phyloP scores from a whole-genome alignment of 1,284 basidiomycete species.

The Ceratobasidium sp. region DNA sequence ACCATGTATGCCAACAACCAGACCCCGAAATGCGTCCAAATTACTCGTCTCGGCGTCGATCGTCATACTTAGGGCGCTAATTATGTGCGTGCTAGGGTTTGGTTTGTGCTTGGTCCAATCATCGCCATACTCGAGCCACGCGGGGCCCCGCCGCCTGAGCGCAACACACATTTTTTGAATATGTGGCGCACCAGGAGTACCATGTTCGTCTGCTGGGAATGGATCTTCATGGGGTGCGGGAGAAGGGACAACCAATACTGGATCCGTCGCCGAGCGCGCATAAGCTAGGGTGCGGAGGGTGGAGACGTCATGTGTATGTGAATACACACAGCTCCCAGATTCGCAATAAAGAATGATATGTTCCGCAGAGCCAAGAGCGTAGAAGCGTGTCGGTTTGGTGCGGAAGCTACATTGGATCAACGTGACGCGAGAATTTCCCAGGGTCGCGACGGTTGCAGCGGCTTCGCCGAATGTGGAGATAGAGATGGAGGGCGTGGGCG shows the following conservation, averaged over 20 bases:
- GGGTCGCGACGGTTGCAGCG: not conserved
- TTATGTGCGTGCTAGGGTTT: conserved; percentile 1
- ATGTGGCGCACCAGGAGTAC: conserved; percentile 24
- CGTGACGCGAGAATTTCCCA: conserved; percentile 27
- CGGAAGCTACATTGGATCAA: conserved; percentile 32
- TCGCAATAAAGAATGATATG: conserved; percentile 39
- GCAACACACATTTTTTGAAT: conserved; percentile 37
- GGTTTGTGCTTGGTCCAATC: conserved; percentile 28
- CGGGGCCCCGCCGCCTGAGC: conserved; percentile 18
- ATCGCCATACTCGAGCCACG: conserved; percentile 37
- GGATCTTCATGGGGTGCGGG: conserved; percentile 36
- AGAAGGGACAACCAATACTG: conserved; percentile 16
- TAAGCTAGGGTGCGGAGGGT: conserved; percentile 20
- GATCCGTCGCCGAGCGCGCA: conserved; percentile 15
- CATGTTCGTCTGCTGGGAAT: conserved; percentile 17
- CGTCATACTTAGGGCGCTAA: conserved; percentile 38
- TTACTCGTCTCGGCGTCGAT: conserved; percentile 36
- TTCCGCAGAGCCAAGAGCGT: conserved; percentile 40
- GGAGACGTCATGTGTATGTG: conserved; percentile 23
- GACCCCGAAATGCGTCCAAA: conserved; percentile 29
- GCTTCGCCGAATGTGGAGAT: conserved; percentile 27
- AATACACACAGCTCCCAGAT: conserved; percentile 36
- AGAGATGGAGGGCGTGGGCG: not conserved
- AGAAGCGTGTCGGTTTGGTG: conserved; percentile 38
- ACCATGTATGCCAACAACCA: conserved; percentile 31